Conservation (phyloP, 1,139 yeast genomes). For the Lipomyces yarrowii region DNA sequence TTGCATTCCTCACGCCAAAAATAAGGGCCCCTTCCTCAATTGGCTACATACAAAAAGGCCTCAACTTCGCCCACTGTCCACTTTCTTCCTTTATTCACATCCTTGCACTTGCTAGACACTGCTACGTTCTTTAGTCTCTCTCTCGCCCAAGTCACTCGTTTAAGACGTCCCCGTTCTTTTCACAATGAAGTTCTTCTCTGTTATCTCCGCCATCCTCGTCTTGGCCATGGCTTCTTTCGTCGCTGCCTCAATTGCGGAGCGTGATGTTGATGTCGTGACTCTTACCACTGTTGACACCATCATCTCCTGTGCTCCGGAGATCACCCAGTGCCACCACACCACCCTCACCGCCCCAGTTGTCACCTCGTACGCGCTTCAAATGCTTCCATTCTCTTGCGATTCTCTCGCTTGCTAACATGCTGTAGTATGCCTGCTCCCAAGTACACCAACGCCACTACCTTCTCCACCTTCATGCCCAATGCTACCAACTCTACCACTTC, state of each 20-base stretch:
- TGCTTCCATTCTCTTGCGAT: background rate
- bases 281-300: constrained; percentile 35
- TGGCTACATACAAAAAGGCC: background rate
- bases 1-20: background rate
- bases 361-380: constrained; percentile 14
- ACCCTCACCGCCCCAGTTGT: constrained; percentile 7
- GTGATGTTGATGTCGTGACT: constrained; percentile 32
- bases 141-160: constrained; percentile 27
- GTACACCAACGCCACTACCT: constrained; percentile 16
- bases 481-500: constrained; percentile 31
- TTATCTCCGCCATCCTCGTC: constrained; percentile 37
- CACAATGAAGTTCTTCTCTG: constrained; percentile 42
- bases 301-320: constrained; percentile 34
- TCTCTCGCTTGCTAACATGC: background rate
- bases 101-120: background rate
- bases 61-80: background rate
- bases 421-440: constrained; percentile 3
- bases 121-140: background rate
- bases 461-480: constrained; percentile 12
- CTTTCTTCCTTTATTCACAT: background rate
- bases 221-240: constrained; percentile 35
- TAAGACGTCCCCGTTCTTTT: constrained; percentile 1
- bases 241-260: constrained; percentile 34
- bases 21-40: background rate
- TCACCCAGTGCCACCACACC: constrained; percentile 25